A percentile compares a stretch with the other conserved stretches of the same genome.
Evolutionary conservation across 805 yeast genomes (phyloP).

Genomic region (Crinitomyces ghanaensis): DNA sequence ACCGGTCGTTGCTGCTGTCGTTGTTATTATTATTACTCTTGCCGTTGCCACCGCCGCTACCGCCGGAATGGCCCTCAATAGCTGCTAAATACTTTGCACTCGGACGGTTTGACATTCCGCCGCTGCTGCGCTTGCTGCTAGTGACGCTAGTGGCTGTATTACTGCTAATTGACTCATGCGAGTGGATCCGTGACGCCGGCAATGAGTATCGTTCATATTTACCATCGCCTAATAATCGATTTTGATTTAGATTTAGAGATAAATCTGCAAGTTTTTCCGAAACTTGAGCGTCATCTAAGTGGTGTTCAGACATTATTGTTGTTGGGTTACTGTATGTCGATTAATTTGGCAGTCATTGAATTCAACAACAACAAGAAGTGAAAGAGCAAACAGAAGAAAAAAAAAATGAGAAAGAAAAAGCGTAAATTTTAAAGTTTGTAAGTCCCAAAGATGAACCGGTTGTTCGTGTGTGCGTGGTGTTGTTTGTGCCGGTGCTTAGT

Average conservation of each 20-base stretch:
- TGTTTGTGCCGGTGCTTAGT: not conserved
- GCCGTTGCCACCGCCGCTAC: conserved; percentile 1
- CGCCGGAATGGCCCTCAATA: not conserved
- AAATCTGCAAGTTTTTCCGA: conserved; percentile 15
- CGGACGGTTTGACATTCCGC: too few species aligned
- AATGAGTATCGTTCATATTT: conserved; percentile 23
- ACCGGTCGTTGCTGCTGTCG: not conserved
- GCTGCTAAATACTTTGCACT: not conserved
- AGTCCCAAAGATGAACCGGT: not conserved
- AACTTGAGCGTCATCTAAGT: conserved; percentile 8
- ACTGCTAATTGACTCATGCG: conserved; percentile 3
- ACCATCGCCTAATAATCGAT: conserved; percentile 19
- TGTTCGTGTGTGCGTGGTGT: not conserved
- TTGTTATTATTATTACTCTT: not conserved
- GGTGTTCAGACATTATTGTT: not conserved
- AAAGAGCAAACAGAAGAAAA: too few species aligned
- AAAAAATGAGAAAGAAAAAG: not conserved
- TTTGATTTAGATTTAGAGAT: conserved; percentile 18
- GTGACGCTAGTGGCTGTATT: conserved; percentile 2
- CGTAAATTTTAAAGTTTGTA: not conserved
- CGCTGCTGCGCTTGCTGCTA: not conserved
- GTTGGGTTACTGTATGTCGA: not conserved
- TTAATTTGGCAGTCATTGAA: not conserved
- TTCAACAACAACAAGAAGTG: not conserved
- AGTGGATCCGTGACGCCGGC: conserved; percentile 20